Evolutionary conservation across 2,329 filamentous ascomycete species (phyloP).

Genomic region (Trichoderma sp.): DNA sequence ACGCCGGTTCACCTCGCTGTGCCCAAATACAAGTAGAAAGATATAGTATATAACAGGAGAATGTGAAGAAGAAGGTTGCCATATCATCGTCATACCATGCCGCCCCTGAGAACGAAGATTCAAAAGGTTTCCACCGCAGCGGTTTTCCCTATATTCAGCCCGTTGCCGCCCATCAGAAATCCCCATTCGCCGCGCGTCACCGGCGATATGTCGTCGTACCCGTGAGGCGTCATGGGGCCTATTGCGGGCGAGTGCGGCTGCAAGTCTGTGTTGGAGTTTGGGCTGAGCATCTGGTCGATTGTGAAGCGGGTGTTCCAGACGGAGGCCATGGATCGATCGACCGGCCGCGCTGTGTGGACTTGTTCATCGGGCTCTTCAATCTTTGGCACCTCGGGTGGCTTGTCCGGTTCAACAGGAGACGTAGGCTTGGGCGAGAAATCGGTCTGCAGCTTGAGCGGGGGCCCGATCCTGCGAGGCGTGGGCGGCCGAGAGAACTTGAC

Average conservation of each 20-base stretch:
- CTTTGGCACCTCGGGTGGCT: slow-evolving; percentile 4
- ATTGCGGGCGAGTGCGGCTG: slow-evolving; percentile 33
- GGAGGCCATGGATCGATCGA: slow-evolving; percentile 37
- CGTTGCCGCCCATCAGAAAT: slow-evolving; percentile 57
- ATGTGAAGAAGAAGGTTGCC: slow-evolving; percentile 7
- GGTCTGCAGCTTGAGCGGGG: slow-evolving; percentile 49
- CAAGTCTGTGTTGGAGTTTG: slow-evolving; percentile 29
- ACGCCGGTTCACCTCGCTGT: slow-evolving; percentile 28
- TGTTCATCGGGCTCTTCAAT: slow-evolving; percentile 40
- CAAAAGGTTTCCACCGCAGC: slow-evolving; percentile 57
- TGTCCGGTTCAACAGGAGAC: slow-evolving; percentile 6
- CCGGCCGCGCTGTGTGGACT: slow-evolving; percentile 45
- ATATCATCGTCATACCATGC: not conserved
- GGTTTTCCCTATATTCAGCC: slow-evolving; percentile 48
- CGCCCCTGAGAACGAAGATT: slow-evolving; percentile 31
- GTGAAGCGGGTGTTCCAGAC: slow-evolving; percentile 38
- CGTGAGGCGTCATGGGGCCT: slow-evolving; percentile 60
- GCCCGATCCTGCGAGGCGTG: slow-evolving; percentile 35
- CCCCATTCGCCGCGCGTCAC: slow-evolving; percentile 66
- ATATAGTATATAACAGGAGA: slow-evolving; percentile 7
- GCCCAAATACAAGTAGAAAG: slow-evolving; percentile 19
- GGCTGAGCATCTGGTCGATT: slow-evolving; percentile 50
- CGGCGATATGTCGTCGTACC: slow-evolving; percentile 64
- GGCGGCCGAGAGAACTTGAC: slow-evolving; percentile 33
- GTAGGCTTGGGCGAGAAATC: slow-evolving; percentile 40